A percentile compares a stretch with the other conserved stretches of the same genome.
These are phyloP conservation scores for Ustanciosporium gigantosporum DNA, from an alignment of 1,284 basidiomycete genomes.

Conservation along the genomic window DNA sequence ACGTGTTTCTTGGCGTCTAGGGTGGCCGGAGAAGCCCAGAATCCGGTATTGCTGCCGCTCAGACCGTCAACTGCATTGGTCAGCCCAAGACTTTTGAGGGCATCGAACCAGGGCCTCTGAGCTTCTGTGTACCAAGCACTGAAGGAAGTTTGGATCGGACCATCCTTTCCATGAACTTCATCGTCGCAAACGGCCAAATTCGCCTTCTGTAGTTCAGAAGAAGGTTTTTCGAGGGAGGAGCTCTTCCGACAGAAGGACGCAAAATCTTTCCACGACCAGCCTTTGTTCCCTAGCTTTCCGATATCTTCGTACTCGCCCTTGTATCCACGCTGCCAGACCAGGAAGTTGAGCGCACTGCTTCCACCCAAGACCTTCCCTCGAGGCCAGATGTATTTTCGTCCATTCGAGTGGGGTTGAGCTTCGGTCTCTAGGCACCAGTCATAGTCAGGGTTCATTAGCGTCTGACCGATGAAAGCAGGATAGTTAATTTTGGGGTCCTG, in stretches of 20 bases:
- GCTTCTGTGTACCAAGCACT: constrained; percentile 46
- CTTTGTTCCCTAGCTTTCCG: constrained; percentile 35
- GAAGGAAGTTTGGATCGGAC: constrained; percentile 39
- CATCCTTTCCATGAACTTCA: constrained; percentile 29
- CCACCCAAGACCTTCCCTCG: constrained; percentile 39
- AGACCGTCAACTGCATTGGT: constrained; percentile 27
- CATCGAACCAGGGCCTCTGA: constrained; percentile 41
- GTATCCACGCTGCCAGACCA: constrained; percentile 48
- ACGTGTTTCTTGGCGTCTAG: constrained; percentile 25
- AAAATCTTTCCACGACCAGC: constrained; percentile 48
- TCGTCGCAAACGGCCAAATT: constrained; percentile 38
- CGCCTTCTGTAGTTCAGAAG: constrained; percentile 30
- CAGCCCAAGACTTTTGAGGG: constrained; percentile 39
- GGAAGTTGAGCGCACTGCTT: constrained; percentile 63
- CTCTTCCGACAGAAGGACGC: constrained; percentile 25
- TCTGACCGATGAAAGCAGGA: constrained; percentile 39
- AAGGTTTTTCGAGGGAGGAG: constrained; percentile 23
- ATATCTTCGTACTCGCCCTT: constrained; percentile 47
- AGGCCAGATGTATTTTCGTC: constrained; percentile 41
- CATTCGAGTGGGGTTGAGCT: constrained; percentile 34
- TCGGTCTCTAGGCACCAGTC: constrained; percentile 40
- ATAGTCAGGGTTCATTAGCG: constrained; percentile 46
- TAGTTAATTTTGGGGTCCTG: constrained; percentile 44
- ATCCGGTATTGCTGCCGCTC: constrained; percentile 37
- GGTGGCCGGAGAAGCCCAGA: constrained; percentile 42